Evolutionary conservation across 2,329 filamentous ascomycete genomes (phyloP).

Genomic region (Fusarium devonianum): DNA sequence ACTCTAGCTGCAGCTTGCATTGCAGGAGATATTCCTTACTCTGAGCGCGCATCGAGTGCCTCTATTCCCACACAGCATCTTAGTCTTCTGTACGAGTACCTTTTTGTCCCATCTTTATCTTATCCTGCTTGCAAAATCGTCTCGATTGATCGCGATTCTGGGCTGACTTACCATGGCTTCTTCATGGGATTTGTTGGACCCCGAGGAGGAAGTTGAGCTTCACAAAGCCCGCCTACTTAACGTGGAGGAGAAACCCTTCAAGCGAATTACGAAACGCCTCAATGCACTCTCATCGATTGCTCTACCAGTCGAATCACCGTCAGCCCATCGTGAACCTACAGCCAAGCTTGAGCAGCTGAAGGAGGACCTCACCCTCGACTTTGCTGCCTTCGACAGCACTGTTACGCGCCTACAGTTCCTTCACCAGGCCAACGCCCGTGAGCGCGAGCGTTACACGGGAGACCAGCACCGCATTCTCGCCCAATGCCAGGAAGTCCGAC

Average conservation of each 20-base stretch:
- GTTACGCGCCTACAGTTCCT: constrained; percentile 90
- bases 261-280: constrained; percentile 84
- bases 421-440: constrained; percentile 79
- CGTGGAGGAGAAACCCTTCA: constrained; percentile 92
- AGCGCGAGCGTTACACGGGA: constrained; percentile 82
- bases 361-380: constrained; percentile 86
- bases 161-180: constrained; percentile 46
- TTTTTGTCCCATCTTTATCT: not conserved
- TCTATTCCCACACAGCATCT: no score
- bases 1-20: constrained; percentile 1
- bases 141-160: constrained; percentile 5
- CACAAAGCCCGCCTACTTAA: constrained; percentile 87
- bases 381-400: constrained; percentile 85
- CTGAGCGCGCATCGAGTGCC: no score
- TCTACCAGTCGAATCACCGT: constrained; percentile 42
- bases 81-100: not conserved
- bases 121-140: not conserved
- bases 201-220: constrained; percentile 80
- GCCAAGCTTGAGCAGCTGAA: constrained; percentile 70
- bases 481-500: constrained; percentile 79
- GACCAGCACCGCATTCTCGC: constrained; percentile 81
- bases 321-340: constrained; percentile 52
- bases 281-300: constrained; percentile 70
- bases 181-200: constrained; percentile 73
- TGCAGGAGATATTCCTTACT: no score